A percentile compares a stretch with the other conserved stretches of the same genome.
phyloP scores from a whole-genome alignment of 352 stramenopile species.

The Pythium scleroteichum region DNA sequence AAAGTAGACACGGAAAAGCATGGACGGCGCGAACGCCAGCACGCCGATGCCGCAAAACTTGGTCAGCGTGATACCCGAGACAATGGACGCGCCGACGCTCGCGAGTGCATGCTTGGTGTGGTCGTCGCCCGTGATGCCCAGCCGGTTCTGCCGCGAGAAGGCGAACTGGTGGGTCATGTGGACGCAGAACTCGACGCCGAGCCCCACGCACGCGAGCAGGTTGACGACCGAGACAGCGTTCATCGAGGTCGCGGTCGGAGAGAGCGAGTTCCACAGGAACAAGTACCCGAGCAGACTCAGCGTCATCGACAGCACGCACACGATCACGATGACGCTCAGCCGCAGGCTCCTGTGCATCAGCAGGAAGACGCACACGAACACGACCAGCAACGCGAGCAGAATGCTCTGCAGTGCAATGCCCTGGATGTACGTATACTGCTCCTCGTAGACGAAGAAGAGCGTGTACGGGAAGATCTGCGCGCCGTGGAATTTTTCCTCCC shows the following conservation, averaged over 20 bases:
- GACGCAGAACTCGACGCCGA: constrained; percentile 90
- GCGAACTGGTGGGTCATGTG: constrained; percentile 87
- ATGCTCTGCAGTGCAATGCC: constrained; percentile 87
- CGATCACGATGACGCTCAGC: constrained; percentile 63
- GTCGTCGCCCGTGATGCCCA: constrained; percentile 55
- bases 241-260: constrained; percentile 65
- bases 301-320: constrained; percentile 81
- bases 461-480: constrained; percentile 82
- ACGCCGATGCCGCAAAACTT: constrained; percentile 91
- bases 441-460: constrained; percentile 91
- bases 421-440: constrained; percentile 93
- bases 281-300: constrained; percentile 78
- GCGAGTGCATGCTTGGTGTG: constrained; percentile 75
- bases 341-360: constrained; percentile 73
- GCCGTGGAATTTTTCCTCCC: constrained; percentile 26
- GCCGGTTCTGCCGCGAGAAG: constrained; percentile 46
- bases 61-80: constrained; percentile 92
- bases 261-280: constrained; percentile 77
- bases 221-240: constrained; percentile 92
- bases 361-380: constrained; percentile 77
- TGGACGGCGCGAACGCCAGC: constrained; percentile 87
- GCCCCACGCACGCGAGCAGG: constrained; percentile 80
- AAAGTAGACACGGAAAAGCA: constrained; percentile 92
- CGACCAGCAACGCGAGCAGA: constrained; percentile 73
- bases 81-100: constrained; percentile 76